Base-by-base conservation (phyloP, 75 land plant genomes). In the Larix kaempferi region DNA sequence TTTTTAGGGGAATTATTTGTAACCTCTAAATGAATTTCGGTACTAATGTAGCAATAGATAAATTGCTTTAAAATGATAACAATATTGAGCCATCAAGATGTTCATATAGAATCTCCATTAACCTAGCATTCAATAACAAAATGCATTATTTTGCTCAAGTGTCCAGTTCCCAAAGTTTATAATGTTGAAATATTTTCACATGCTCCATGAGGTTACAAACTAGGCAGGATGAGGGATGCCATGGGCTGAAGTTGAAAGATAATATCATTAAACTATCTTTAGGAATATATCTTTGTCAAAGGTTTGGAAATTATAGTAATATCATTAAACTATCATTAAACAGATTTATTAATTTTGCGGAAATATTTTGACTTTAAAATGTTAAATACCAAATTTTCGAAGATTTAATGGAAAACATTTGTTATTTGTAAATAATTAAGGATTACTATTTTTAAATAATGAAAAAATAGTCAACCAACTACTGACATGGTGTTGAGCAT, bases 121-220 rank as follows among this genome's bases (percentile, higher is more conserved):
- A 69, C 44, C 37, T 65, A 39, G n/a, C 2, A 55, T 73, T 55
- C 33, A 73, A 73, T 25, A 49, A 26, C 27, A 55, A 22, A 73
- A 22, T 13, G 41, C 57, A 26, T 19, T 37, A 6, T 69, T 41
- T 21, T 39, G 17, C 72, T 69, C 72, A 41, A 33, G 12, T 21
- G 22, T 69, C n/a, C 23, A 39, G 7, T 39, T 69, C 21, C 21
- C 72, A 39, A 69, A 69, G 21, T 37, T 69, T 65, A 65, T 65
- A 33, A n/a, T 21, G 10, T 39, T 69, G 37, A 69, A 52, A 17
- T 15, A 8, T 65, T 26, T 33, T 84, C 72, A 88, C 97, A 92
- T 96, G 99, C 56, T 96, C 99, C 93, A 96, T 96, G 29, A 96
- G 85, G 81, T 96, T 96, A 59, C 99, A 93, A 49, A 96, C 99